These are phyloP conservation scores for Trichothecium sympodiale DNA, from an alignment of 2,329 filamentous ascomycete species.

Conservation along the genomic window DNA sequence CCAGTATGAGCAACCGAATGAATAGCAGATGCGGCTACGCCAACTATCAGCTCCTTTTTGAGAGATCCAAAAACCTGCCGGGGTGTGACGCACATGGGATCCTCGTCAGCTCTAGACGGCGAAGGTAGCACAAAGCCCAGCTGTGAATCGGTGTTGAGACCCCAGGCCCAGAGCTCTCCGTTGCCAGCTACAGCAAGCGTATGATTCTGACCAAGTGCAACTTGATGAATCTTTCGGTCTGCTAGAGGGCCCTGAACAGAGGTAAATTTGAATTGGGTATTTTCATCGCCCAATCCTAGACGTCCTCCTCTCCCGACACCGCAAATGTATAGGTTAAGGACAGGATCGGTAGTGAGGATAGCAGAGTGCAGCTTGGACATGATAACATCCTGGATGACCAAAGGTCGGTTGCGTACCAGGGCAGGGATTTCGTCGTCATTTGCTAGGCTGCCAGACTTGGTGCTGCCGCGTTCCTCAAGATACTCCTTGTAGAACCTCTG, in stretches of 20 bases:
- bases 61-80: conserved; percentile 85
- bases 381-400: conserved; percentile 69
- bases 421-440: conserved; percentile 52
- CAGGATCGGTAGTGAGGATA: conserved; percentile 73
- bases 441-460: conserved; percentile 9
- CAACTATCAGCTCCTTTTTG: conserved; percentile 73
- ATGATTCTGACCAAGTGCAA: conserved; percentile 86
- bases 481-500: conserved; percentile 58
- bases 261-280: conserved; percentile 75
- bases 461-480: conserved; percentile 14
- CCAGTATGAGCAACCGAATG: conserved; percentile 85
- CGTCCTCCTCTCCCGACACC: conserved; percentile 86
- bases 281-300: conserved; percentile 80
- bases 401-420: conserved; percentile 57
- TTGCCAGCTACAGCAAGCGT: conserved; percentile 73
- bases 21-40: conserved; percentile 77
- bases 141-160: conserved; percentile 75
- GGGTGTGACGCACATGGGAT: conserved; percentile 69
- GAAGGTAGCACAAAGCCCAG: conserved; percentile 71
- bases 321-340: conserved; percentile 86
- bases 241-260: conserved; percentile 68
- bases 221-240: conserved; percentile 62
- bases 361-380: conserved; percentile 91
- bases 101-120: conserved; percentile 60
- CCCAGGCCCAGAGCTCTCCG: conserved; percentile 94